These are phyloP conservation scores for Macrolepiota dolichaula DNA, from an alignment of 768 basidiomycete species.

Conservation along the genomic window DNA sequence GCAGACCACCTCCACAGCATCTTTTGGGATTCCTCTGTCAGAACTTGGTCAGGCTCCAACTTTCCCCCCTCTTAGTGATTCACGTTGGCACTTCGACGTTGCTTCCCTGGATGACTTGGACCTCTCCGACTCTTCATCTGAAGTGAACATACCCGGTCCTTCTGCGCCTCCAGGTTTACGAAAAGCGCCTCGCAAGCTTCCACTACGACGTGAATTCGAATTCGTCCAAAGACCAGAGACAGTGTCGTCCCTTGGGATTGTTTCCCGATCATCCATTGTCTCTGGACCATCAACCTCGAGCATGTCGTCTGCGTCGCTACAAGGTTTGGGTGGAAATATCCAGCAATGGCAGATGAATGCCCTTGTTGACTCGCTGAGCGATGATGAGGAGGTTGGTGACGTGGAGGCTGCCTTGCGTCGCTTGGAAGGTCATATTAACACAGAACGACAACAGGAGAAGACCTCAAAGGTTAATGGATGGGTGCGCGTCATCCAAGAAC, in stretches of 20 bases:
- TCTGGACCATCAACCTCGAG: conserved; percentile 45
- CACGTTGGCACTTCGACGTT: conserved; percentile 65
- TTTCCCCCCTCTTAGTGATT: conserved; percentile 33
- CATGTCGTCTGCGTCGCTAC: conserved; percentile 35
- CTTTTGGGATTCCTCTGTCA: conserved; percentile 43
- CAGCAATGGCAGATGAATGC: conserved; percentile 86
- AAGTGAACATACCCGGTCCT: conserved; percentile 36
- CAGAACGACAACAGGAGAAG: conserved; percentile 64
- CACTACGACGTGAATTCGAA: conserved; percentile 76
- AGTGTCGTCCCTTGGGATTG: conserved; percentile 78
- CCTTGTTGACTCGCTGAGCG: conserved; percentile 68
- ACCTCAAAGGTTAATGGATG: conserved; percentile 78
- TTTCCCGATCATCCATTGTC: conserved; percentile 55
- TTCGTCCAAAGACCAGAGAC: conserved; percentile 65
- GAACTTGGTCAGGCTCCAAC: conserved; percentile 27
- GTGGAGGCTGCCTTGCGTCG: conserved; percentile 78
- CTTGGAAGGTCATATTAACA: conserved; percentile 85
- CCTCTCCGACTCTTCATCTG: conserved; percentile 74
- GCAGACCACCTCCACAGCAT: conserved; percentile 40
- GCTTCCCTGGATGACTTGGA: conserved; percentile 79
- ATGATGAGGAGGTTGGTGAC: conserved; percentile 74
- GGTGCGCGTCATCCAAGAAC: conserved; percentile 69
- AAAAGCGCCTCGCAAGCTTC: conserved; percentile 55
- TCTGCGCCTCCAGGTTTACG: conserved; percentile 51
- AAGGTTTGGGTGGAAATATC: conserved; percentile 45